A percentile compares a stretch with the other conserved stretches of the same genome.
These are phyloP conservation scores for Nicotiana otophora DNA, from an alignment of 257 asterid species.

Conservation along the genomic window DNA sequence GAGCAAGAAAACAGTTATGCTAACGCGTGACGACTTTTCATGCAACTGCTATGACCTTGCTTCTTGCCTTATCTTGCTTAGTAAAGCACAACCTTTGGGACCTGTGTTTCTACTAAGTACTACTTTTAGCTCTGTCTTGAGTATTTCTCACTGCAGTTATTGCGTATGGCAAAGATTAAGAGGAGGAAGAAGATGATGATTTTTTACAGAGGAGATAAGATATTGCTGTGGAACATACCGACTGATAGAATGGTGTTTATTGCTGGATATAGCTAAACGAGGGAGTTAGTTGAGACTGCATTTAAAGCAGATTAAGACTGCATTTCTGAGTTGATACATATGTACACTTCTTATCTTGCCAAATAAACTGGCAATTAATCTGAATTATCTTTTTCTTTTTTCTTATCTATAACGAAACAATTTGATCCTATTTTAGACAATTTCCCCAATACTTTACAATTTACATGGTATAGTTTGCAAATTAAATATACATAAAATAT, in stretches of 20 bases:
- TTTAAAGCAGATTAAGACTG: not conserved
- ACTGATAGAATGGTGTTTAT: not conserved
- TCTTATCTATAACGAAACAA: not conserved
- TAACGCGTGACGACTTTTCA: not conserved
- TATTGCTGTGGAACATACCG: not conserved
- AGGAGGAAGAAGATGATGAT: not conserved
- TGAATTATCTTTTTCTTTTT: not conserved
- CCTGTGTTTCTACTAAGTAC: not conserved
- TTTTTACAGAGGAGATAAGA: not conserved
- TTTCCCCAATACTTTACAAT: not conserved
- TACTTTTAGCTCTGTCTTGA: not conserved
- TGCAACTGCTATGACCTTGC: not conserved
- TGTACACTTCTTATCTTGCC: not conserved
- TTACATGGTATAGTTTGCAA: not conserved
- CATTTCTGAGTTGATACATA: not conserved
- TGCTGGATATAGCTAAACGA: not conserved
- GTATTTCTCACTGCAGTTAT: not conserved
- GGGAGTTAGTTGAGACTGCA: slow-evolving; percentile 11
- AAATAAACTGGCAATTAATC: not conserved
- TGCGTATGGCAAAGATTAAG: not conserved
- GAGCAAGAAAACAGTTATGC: not conserved
- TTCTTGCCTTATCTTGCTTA: not conserved
- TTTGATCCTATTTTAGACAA: not conserved
- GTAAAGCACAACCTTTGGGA: not conserved
- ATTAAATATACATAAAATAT: no score